Base-by-base conservation (phyloP, 768 basidiomycete species). In the Leccinum subgranulosum region DNA sequence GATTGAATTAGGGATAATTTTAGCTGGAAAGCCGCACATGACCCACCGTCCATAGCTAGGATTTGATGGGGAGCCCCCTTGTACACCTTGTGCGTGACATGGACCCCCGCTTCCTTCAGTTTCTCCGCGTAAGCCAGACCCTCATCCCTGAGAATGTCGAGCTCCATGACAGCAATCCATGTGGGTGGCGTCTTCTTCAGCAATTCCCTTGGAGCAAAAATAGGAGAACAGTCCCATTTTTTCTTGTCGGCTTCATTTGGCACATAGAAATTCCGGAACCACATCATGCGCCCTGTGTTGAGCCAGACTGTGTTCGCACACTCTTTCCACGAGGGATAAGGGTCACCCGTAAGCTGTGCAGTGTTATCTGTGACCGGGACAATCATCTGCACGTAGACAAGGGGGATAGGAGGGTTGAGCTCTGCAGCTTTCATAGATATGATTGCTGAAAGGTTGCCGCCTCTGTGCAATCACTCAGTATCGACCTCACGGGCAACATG, bases 361-460 rank as follows among this genome's bases (percentile, higher is more conserved):
- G 88, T 90, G 76, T 90, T 90, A 67, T 91, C 87, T 3, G 81
- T 84, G 27, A 90, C 88, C 0, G 89, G 89, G 4, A 90, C 89
- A 45, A 89, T 79, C 52, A 90, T 78, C 7, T 89, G 76, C 62
- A 85, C 85, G 71, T 86, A 83, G 4, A 79, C 61, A 48, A 89
- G 66, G 3, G 81, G 79, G 50, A 86, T 81, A 5, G 80, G 77
- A 3, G 80, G 81, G 10, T 65, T 63, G 29, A 74, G 65, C 43
- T 79, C 72, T 0, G 77, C 76, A 6, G 87, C 86, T 72, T 86
- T 87, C 71, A 88, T 82, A 1, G 87, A 77, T 8, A 89, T 71
- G 54, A 87, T 79, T 1, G 87, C 82, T 1, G 87, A 83, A 17
- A 91, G 79, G 64, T 91, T 89, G 0, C 85, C 88, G 5, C 88